Evolutionary conservation across 2,329 filamentous ascomycete genomes (phyloP), one percentile per base, ranked within the genome.

Genomic region (Elsinoe batatas): DNA sequence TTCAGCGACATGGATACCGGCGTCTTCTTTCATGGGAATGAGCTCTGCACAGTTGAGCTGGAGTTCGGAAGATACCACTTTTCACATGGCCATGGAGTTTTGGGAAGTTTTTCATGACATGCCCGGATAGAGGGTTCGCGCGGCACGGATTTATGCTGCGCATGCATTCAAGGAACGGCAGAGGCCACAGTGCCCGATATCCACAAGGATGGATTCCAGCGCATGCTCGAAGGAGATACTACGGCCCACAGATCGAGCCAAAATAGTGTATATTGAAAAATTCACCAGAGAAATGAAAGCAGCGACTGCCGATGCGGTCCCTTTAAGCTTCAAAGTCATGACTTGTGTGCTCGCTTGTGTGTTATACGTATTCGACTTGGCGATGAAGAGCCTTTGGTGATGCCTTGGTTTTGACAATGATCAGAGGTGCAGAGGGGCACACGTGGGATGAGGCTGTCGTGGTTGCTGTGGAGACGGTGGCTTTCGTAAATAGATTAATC

Each of bases 1-100:
- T 56, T 58, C 56, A 55, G 56, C 32, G 44, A 51, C 22, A 58
- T 58, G 53, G 54, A 15, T 35, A 54, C n/a, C 10, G 33, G 33
- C 46, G 30, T 32, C 47, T 32, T 51, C 44, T 33, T 51, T 51
- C n/a, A 37, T 51, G 47, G 47, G 47, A 51, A 12, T 36, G 37
- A 38, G 47, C 47, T 51, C 47, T 36, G 47, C 47, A 37, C 47
- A 51, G 47, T 20, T 17, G 47, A 51, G 47, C 47, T 26, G 47
- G 47, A 51, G 47, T 51, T 51, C 32, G 33, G 26, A 30, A 51
- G 47, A 51, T 51, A 51, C 47, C 47, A 51, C 47, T 51, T 51
- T 35, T 35, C 33, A 51, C 18, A 50, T 50, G 46, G 30, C 46
- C 51, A 54, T 22, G 26, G 26, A 32, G 47, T 36, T 38, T 42